Base-by-base conservation (phyloP, 106 monocot species). In the Dendrobium chrysotoxum region DNA sequence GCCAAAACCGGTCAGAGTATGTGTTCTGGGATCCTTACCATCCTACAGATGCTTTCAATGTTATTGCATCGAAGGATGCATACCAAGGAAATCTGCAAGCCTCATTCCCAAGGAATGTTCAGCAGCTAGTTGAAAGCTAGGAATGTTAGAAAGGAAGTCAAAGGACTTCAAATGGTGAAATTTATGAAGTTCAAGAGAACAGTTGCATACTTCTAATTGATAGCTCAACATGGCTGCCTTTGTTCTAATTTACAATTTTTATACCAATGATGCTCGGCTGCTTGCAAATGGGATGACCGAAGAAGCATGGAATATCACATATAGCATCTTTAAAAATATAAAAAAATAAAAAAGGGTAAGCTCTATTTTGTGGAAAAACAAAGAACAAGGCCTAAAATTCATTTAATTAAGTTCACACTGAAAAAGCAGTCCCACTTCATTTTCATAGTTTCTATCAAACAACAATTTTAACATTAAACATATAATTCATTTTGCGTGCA, bases 21-120 rank as follows among this genome's bases (percentile, higher is more conserved):
- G 70, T 90, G 10, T 90, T 90, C 64, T 90, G 90, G 90, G 88
- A 90, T 80, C 88, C 88, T 40, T 90, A 88, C 46, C 90, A 90
- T 58, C 83, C 90, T 16, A 90, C 90, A 0, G 88, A 88, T 70
- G 77, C 85, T 77, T 82, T 88, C 54, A 90, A 90, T 65, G 75
- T 77, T 23, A 84, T 90, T 39, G 76, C 72, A 15, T 54, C 86
- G 4, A 45, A 78, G 40, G 3, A 54, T 4, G 84, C 88, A 21
- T 90, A 86, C 40, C 64, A 84, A 58, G 85, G 87, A 40, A 84
- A 50, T 38, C 53, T 90, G 72, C 90, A 84, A 28, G 18, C 5
- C 25, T 53, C 78, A 1, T 88, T 81, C 38, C 90, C 90, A 1
- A 87, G 81, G 39, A 90, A 88, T 75, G 87, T 82, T 10, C 54